Evolutionary conservation across 768 basidiomycete species (phyloP).

Genomic region (Pholiota molesta): DNA sequence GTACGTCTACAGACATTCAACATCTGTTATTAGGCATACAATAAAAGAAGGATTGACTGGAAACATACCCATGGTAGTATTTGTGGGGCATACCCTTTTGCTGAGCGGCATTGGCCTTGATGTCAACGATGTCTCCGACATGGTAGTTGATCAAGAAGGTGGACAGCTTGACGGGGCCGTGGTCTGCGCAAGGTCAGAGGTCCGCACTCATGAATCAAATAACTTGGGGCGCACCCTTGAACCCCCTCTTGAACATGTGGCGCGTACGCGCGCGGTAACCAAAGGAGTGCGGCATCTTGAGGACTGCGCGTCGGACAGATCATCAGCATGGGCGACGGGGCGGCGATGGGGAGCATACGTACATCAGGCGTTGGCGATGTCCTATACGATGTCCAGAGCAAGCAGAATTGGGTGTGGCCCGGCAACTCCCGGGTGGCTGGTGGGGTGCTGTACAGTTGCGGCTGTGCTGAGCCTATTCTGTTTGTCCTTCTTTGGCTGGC

Average conservation of each 20-base stretch:
- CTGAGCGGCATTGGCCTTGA: slow-evolving; percentile 98
- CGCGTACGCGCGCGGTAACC: slow-evolving; percentile 99
- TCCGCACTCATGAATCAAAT: slow-evolving; percentile 13
- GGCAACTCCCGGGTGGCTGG: slow-evolving; percentile 69
- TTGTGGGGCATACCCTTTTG: slow-evolving; percentile 99
- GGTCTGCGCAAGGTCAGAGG: slow-evolving; percentile 54
- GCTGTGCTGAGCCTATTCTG: slow-evolving; percentile 37
- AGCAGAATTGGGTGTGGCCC: slow-evolving; percentile 34
- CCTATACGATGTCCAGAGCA: slow-evolving; percentile 44
- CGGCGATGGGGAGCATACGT: slow-evolving; percentile 30
- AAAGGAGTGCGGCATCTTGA: slow-evolving; percentile 99
- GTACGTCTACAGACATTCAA: slow-evolving; percentile 67
- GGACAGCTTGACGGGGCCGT: slow-evolving; percentile 88
- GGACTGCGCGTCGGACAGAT: slow-evolving; percentile 36
- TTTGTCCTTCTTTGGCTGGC: slow-evolving; percentile 41
- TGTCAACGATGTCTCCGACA: slow-evolving; percentile 98
- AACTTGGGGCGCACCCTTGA: slow-evolving; percentile 75
- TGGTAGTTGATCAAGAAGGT: slow-evolving; percentile 93
- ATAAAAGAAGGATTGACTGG: slow-evolving; percentile 4
- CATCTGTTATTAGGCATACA: not conserved
- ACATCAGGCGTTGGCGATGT: slow-evolving; percentile 54
- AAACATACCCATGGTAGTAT: slow-evolving; percentile 91
- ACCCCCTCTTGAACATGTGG: slow-evolving; percentile 99
- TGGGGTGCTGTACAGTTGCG: slow-evolving; percentile 67
- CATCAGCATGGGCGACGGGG: slow-evolving; percentile 5